Base-by-base conservation (phyloP, 2,329 filamentous ascomycete species). In the Apiospora saccharicola region DNA sequence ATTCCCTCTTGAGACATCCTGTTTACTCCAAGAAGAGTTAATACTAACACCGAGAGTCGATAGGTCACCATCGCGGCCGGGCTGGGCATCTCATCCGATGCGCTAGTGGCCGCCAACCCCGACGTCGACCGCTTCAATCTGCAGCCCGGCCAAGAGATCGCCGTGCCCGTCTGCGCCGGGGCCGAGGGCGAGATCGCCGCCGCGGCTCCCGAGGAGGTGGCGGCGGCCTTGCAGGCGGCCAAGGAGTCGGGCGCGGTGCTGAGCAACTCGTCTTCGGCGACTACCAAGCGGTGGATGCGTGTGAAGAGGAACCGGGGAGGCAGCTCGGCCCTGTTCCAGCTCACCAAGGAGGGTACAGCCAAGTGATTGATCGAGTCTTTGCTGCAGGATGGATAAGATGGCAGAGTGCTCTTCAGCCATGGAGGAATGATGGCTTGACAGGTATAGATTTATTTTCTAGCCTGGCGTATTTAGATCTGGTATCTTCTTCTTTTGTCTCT, bases 281-380 rank as follows among this genome's bases (percentile, higher is more conserved):
- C 53, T n/a, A 61, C 53, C 16, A 61, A 61, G 53, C 22, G 53
- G 30, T 37, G 30, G 53, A 19, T 61, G 26, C 53, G 53, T 4
- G 16, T 8, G 53, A 19, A 30, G 16, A 37, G 53, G 16, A 37
- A 22, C 16, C 30, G 30, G 14, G 26, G 53, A 12, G 30, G 53
- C 1, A 61, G 53, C 53, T 16, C 26, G 37, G 53, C 53, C 1
- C 53, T 61, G 4, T 61, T 61, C 30, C 53, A 61, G 30, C 16
- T 44, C 2, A 46, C 41, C 1, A 78, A 76, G 41, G 76, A 64
- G 12, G 69, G 41, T 47, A 69, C 51, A 44, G 73, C 37, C 43
- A 14, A n/a, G 3, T 61, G 30, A 61, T 61, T 61, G 26, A 22
- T 16, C 19, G 14, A 37, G 34, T 6, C 26, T 5, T 16, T 19